A percentile compares a stretch with the other conserved stretches of the same genome.
These are phyloP conservation scores for Leishmania tarentolae DNA, from an alignment of 208 protist genomes.

Conservation along the genomic window DNA sequence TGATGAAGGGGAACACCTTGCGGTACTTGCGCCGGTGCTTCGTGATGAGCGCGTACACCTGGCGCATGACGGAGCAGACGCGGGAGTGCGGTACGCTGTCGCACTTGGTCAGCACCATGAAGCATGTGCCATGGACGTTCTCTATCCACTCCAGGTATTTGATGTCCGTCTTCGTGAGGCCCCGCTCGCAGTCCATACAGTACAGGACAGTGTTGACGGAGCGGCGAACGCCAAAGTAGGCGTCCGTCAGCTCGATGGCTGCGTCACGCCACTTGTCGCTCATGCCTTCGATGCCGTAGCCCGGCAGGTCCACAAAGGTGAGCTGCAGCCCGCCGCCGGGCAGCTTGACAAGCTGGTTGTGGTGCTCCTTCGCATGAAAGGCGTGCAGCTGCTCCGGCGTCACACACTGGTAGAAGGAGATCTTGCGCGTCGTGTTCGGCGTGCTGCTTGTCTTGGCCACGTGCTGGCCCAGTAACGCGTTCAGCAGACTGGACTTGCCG, in stretches of 20 bases:
- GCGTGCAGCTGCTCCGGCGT: constrained; percentile 75
- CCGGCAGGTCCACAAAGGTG: constrained; percentile 91
- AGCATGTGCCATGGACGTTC: constrained; percentile 90
- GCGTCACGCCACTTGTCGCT: constrained; percentile 86
- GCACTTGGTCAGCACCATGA: constrained; percentile 90
- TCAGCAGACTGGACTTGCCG: constrained; percentile 90
- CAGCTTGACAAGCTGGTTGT: constrained; percentile 85
- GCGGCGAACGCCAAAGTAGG: constrained; percentile 90
- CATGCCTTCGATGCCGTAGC: constrained; percentile 93
- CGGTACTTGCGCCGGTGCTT: constrained; percentile 83
- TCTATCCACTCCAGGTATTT: constrained; percentile 90
- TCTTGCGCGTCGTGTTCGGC: constrained; percentile 83
- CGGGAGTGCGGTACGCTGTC: constrained; percentile 88
- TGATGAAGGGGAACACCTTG: constrained; percentile 88
- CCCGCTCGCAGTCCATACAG: constrained; percentile 88
- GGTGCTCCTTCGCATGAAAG: constrained; percentile 67
- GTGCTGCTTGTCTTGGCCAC: constrained; percentile 87
- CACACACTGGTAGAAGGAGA: constrained; percentile 91
- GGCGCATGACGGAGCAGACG: constrained; percentile 87
- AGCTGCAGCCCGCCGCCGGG: constrained; percentile 85
- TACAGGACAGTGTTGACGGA: constrained; percentile 92
- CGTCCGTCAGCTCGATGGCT: constrained; percentile 85
- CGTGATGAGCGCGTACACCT: constrained; percentile 87
- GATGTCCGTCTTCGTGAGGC: constrained; percentile 86
- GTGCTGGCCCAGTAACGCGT: constrained; percentile 77